Conservation (phyloP, 768 basidiomycete species). For the Pulveroboletus sp. region DNA sequence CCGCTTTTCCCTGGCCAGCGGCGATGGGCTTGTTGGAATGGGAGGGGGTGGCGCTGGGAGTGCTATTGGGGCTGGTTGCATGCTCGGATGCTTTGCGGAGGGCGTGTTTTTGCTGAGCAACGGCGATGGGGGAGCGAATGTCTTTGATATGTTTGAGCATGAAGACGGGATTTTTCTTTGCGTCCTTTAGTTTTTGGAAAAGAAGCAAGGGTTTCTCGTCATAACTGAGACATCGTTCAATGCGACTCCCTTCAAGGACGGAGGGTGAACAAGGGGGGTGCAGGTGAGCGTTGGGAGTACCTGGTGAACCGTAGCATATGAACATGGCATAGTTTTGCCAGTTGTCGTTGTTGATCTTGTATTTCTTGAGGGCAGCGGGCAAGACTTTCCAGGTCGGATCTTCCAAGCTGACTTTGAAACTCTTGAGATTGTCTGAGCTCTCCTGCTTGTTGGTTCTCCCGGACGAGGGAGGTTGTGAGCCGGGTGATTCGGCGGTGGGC, state of each 20-base stretch:
- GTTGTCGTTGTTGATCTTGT: slow-evolving; percentile 96
- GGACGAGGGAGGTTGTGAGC: slow-evolving; percentile 26
- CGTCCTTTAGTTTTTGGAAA: slow-evolving; percentile 96
- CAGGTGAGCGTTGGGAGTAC: slow-evolving; percentile 36
- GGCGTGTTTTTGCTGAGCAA: slow-evolving; percentile 95
- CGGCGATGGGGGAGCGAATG: slow-evolving; percentile 94
- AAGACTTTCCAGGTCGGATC: slow-evolving; percentile 99
- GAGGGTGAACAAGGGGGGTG: background rate
- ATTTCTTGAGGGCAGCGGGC: slow-evolving; percentile 97
- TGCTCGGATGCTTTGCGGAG: slow-evolving; percentile 62
- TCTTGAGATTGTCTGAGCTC: slow-evolving; percentile 74
- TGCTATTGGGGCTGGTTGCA: slow-evolving; percentile 12
- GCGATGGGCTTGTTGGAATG: slow-evolving; percentile 24
- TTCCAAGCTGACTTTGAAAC: slow-evolving; percentile 95
- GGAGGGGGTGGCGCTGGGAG: slow-evolving; percentile 17
- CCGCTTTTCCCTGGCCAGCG: slow-evolving; percentile 29
- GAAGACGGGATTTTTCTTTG: slow-evolving; percentile 97
- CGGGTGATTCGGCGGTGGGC: slow-evolving; percentile 29
- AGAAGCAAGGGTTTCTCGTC: slow-evolving; percentile 97
- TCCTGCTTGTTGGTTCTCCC: slow-evolving; percentile 53
- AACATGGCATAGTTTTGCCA: slow-evolving; percentile 99
- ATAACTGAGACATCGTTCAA: slow-evolving; percentile 93
- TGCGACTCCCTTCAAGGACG: slow-evolving; percentile 52
- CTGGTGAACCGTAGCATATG: slow-evolving; percentile 93
- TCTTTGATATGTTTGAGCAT: slow-evolving; percentile 95